Conservation (phyloP, 176 grass and related monocot genomes). For the Bothriochloa decipiens region DNA sequence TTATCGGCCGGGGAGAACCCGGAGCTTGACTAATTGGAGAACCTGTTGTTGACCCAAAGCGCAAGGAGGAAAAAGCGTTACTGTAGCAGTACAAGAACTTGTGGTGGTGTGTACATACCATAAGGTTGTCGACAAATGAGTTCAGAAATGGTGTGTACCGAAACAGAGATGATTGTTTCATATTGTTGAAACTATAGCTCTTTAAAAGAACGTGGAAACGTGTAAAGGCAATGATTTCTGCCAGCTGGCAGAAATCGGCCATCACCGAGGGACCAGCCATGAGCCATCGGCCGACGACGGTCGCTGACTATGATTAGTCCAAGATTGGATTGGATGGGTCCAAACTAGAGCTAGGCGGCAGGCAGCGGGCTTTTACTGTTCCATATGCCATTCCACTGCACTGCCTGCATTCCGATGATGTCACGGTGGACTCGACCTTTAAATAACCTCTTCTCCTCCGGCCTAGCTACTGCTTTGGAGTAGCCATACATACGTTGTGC, state of each 20-base stretch:
- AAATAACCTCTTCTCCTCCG: neutral
- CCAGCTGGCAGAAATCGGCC: neutral
- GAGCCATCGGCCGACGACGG: neutral
- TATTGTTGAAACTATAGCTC: neutral
- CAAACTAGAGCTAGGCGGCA: constrained; percentile 13
- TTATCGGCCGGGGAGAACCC: neutral
- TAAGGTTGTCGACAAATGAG: neutral
- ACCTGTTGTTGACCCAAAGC: constrained; percentile 17
- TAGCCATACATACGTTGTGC: neutral
- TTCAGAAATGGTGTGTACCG: neutral
- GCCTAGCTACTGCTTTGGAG: neutral
- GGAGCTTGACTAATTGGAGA: neutral
- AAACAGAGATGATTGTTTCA: neutral
- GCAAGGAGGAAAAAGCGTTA: neutral
- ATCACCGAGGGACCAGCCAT: constrained; percentile 4
- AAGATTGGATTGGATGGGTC: constrained; percentile 47
- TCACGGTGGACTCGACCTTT: constrained; percentile 4
- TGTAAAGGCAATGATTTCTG: too few relatives aligned
- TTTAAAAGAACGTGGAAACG: neutral
- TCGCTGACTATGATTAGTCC: constrained; percentile 36
- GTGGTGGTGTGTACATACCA: neutral
- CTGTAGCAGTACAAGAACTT: neutral
- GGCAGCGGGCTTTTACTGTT: constrained; percentile 43
- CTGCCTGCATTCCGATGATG: constrained; percentile 31
- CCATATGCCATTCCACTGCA: constrained; percentile 49